These are phyloP conservation scores for Debaryomyces fabryi DNA, from an alignment of 1,139 yeast species.

Conservation along the genomic window DNA sequence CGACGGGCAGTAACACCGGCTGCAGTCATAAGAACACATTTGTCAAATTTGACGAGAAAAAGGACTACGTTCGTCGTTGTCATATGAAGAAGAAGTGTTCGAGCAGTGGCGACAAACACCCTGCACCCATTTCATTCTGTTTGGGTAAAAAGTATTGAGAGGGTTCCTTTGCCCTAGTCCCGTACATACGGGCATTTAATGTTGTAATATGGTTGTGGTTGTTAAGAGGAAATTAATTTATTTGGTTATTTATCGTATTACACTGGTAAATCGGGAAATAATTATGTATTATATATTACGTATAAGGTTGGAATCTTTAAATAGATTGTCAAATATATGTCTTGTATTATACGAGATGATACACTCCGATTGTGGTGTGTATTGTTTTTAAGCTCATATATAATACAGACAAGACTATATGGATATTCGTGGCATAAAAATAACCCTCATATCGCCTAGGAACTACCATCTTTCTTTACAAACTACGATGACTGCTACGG, in stretches of 20 bases:
- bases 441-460: background rate
- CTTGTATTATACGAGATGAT: slow-evolving; percentile 6
- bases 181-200: slow-evolving; percentile 1
- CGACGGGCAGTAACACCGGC: slow-evolving; percentile 2
- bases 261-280: slow-evolving; percentile 2
- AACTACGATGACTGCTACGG: background rate
- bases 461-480: background rate
- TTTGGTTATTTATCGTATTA: slow-evolving; percentile 2
- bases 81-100: slow-evolving; percentile 27
- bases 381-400: background rate
- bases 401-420: background rate
- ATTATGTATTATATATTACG: slow-evolving; percentile 8
- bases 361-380: background rate
- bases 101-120: slow-evolving; percentile 23
- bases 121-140: slow-evolving; percentile 41
- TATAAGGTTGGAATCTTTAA: slow-evolving; percentile 4
- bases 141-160: slow-evolving; percentile 32
- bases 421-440: background rate
- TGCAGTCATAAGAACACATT: slow-evolving; percentile 15
- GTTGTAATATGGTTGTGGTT: slow-evolving; percentile 6
- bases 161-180: slow-evolving; percentile 10
- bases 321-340: slow-evolving; percentile 5
- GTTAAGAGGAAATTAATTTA: slow-evolving; percentile 3
- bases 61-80: slow-evolving; percentile 48
- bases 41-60: slow-evolving; percentile 45